Evolutionary conservation across 352 stramenopile genomes (phyloP), one percentile per base, ranked within the genome.

Genomic region (Phytophthora boehmeriae): DNA sequence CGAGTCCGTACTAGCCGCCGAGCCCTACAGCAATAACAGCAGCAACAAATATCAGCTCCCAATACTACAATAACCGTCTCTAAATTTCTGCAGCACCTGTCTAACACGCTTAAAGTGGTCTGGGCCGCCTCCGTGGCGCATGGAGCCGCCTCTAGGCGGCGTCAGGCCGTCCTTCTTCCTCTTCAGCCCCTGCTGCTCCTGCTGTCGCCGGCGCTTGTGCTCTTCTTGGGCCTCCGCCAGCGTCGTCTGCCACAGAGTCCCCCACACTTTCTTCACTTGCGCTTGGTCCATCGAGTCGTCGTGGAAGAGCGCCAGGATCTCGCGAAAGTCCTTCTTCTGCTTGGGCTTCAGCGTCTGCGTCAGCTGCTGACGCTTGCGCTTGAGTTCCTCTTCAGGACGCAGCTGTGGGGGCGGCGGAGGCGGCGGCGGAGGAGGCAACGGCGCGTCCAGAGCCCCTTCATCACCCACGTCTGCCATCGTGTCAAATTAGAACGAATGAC

Each of bases 291-390:
- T 46, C 14, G 11, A 8, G 8, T 75, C 63, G 25, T 74, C 66
- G 49, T 92, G 78, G 49, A 92, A 89, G 20, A 90, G 72, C 54
- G 76, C 55, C 30, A 90, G 51, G 32, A 90, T 81, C 38, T 90
- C 78, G n/a, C 80, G 80, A 36, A 89, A 85, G 54, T 92, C 83
- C 52, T 86, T 74, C 58, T 79, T 85, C 0, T 25, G 59, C 55
- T 60, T 74, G 35, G 46, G 41, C 14, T 59, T 58, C 4, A 55
- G 47, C 8, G 38, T 27, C 36, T 70, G 54, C 25, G 28, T 62
- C 5, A 32, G 20, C n/a, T 54, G 34, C 19, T 59, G 35, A 17
- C 35, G 59, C 44, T 78, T 72, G 8, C 23, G 46, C 48, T 66
- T 66, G 5, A 48, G 30, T 11, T 72, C 67, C 5, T 81, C 56